phyloP scores from a whole-genome alignment of 2,329 filamentous ascomycete genomes.

The Diaporthe aspalathi region DNA sequence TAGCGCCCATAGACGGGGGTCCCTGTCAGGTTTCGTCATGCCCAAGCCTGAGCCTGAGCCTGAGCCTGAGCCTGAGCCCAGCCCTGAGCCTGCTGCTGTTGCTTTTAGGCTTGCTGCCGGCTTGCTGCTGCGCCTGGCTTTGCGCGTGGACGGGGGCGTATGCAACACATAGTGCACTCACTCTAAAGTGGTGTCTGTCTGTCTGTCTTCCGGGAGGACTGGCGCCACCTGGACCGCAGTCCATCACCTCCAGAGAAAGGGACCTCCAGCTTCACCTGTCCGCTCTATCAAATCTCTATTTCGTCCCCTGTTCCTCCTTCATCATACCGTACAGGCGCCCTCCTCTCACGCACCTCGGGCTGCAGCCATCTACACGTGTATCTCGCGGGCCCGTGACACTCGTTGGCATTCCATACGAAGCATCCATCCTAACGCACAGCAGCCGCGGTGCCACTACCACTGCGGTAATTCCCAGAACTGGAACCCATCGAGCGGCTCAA shows the following conservation, averaged over 20 bases:
- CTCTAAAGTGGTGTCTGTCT: slow-evolving; percentile 5
- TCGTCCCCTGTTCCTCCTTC: slow-evolving; percentile 8
- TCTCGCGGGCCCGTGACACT: slow-evolving; percentile 11
- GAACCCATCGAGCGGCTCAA: slow-evolving; percentile 37
- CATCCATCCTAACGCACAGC: slow-evolving; percentile 24
- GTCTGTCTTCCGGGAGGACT: not conserved
- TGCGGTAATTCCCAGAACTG: slow-evolving; percentile 40
- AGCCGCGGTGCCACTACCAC: slow-evolving; percentile 32
- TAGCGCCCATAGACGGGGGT: not conserved
- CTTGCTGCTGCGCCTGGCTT: no score
- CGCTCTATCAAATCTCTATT: not conserved
- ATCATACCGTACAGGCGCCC: slow-evolving; percentile 15
- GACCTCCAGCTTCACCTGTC: slow-evolving; percentile 22
- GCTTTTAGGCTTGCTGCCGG: no score
- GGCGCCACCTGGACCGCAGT: slow-evolving; percentile 28
- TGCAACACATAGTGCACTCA: not conserved
- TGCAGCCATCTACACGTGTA: not conserved
- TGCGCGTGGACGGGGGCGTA: not conserved
- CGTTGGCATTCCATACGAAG: slow-evolving; percentile 19
- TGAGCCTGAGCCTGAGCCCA: slow-evolving; percentile 14
- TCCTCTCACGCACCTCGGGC: not conserved
- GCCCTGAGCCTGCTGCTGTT: slow-evolving; percentile 19
- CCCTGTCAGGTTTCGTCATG: slow-evolving; percentile 32
- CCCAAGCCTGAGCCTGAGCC: slow-evolving; percentile 18
- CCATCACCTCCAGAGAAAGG: slow-evolving; percentile 24